Percentiles rank a stretch among this genome's conserved stretches.
These are phyloP conservation scores for Spirogloea muscicola DNA, from an alignment of 139 green algal species.

Conservation along the genomic window DNA sequence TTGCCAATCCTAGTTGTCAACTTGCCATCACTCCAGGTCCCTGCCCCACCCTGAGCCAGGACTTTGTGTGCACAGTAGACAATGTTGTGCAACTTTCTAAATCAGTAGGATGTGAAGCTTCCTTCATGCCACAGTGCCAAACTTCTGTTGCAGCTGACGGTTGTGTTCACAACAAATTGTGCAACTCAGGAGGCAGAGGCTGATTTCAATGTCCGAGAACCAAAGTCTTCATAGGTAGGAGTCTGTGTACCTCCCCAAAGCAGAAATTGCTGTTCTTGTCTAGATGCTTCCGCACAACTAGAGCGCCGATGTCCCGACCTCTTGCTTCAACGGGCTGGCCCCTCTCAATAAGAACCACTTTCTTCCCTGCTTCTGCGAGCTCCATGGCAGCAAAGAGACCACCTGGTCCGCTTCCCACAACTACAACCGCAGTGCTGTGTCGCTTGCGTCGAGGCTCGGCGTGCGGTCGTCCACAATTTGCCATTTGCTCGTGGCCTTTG, in stretches of 20 bases:
- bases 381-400: conserved; percentile 77
- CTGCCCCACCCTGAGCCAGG: conserved; percentile 42
- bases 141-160: too few relatives aligned
- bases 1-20: conserved; percentile 76
- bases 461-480: too few relatives aligned
- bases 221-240: neutral
- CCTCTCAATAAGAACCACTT: conserved; percentile 70
- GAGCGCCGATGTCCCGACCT: conserved; percentile 73
- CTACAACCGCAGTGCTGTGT: too few relatives aligned
- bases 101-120: too few relatives aligned
- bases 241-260: conserved; percentile 60
- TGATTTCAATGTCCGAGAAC: too few relatives aligned
- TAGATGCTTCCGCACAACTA: conserved; percentile 63
- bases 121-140: too few relatives aligned
- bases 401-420: conserved; percentile 62
- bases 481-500: too few relatives aligned
- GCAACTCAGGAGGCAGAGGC: too few relatives aligned
- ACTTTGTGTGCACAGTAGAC: conserved; percentile 2
- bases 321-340: conserved; percentile 72
- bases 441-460: too few relatives aligned
- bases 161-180: too few relatives aligned
- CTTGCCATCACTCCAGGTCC: conserved; percentile 82
- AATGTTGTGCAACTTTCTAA: too few relatives aligned
- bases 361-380: conserved; percentile 58
- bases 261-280: conserved; percentile 75